Conservation (phyloP, 768 basidiomycete genomes). For the Tricholoma furcatifolium region DNA sequence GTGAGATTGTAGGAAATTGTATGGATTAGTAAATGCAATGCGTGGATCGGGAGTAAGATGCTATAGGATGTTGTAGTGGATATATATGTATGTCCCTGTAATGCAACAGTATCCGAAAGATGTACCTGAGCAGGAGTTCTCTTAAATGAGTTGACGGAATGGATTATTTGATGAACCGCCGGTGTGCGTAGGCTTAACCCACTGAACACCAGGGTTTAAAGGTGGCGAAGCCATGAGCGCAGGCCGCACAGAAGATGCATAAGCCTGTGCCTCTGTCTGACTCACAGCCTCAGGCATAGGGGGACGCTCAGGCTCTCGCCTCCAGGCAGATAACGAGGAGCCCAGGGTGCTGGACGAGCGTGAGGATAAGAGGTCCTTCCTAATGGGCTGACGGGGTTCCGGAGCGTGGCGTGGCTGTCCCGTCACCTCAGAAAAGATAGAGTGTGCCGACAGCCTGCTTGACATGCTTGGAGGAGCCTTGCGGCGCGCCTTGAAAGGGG, state of each 20-base stretch:
- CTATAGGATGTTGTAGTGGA: neutral
- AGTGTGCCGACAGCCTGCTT: constrained; percentile 40
- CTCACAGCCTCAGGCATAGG: constrained; percentile 15
- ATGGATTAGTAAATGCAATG: neutral
- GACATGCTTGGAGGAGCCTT: constrained; percentile 17
- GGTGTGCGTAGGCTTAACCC: constrained; percentile 41
- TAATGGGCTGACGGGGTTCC: constrained; percentile 74
- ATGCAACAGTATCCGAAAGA: neutral
- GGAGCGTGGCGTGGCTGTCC: constrained; percentile 59
- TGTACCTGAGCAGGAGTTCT: neutral
- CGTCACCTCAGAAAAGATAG: constrained; percentile 69
- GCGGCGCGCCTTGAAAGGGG: constrained; percentile 13
- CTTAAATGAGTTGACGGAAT: constrained; percentile 34
- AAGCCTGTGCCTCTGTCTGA: constrained; percentile 60
- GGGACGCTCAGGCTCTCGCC: constrained; percentile 13
- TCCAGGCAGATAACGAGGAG: constrained; percentile 30
- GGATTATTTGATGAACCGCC: constrained; percentile 54
- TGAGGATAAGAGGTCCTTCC: constrained; percentile 40
- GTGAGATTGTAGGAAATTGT: constrained; percentile 4
- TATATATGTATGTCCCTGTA: constrained; percentile 1
- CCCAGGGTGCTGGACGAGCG: constrained; percentile 45
- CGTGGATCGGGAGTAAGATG: neutral
- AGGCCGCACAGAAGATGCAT: constrained; percentile 48
- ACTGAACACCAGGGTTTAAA: constrained; percentile 34
- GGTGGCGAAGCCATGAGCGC: constrained; percentile 25